Base-by-base conservation (phyloP, 2,329 filamentous ascomycete genomes). In the Microcyclosporella mali region DNA sequence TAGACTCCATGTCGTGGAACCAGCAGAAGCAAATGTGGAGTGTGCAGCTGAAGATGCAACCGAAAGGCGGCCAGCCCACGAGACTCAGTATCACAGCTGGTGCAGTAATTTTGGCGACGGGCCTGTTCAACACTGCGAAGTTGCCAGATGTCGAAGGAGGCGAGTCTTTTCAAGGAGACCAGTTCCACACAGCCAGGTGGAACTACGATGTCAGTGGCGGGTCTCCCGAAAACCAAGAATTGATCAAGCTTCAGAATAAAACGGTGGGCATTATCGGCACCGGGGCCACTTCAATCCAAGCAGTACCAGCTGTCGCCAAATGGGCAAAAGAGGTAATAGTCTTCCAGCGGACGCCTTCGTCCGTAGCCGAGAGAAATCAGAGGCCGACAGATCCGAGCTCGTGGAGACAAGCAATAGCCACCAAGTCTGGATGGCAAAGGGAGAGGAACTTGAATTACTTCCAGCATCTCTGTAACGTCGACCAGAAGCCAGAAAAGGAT, bases 371-470 rank as follows among this genome's bases (percentile, higher is more conserved):
- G 11, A 60, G 65, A 9, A 50, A 55, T 28, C 63, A 70, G 19
- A 51, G 57, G 4, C 43, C 58, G 1, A 76, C 69, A 0, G 67
- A 75, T 32, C 59, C 60, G 0, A 61, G 64, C 10, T 61, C 67
- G 37, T 78, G 68, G 63, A 53, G 46, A 31, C 58, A 53, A 40
- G 47, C 53, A 57, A 53, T 59, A 4, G 58, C 69, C 2, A 52
- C 49, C 3, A 49, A 58, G 11, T 53, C 58, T 2, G 75, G 75
- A 4, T 81, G 77, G 78, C 71, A 75, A 49, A 48, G 52, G 10
- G 62, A 66, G 33, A 68, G 75, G 14, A 61, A 63, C 45, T 9
- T 46, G 18, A 79, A 77, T 53, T 70, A 72, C 43, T 59, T 68
- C 49, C 52, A 45, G 2, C 58, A 63, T 36, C 43, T 73, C 17